Percentiles rank a stretch among this genome's conserved stretches.
Conservation (phyloP, 2,329 filamentous ascomycete species). For the Albophoma yamanashiensis region DNA sequence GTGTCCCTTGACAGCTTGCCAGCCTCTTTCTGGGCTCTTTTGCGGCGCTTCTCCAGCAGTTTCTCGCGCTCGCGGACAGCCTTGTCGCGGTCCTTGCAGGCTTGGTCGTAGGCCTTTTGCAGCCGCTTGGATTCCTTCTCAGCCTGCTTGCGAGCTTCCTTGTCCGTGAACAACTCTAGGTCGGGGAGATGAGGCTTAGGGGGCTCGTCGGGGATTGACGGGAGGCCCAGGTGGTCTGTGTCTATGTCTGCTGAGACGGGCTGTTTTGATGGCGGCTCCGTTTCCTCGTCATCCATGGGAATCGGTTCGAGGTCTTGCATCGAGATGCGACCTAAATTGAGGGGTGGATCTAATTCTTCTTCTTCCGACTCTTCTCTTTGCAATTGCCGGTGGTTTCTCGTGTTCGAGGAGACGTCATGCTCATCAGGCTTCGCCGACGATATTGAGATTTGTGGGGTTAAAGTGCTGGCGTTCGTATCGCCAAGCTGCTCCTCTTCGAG, state of each 20-base stretch:
- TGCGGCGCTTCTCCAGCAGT: constrained; percentile 41
- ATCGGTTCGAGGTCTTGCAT: constrained; percentile 27
- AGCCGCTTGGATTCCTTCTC: constrained; percentile 56
- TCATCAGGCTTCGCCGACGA: not conserved
- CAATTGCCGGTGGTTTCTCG: not conserved
- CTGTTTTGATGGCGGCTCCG: not conserved
- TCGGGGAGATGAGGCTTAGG: constrained; percentile 36
- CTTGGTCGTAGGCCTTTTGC: constrained; percentile 54
- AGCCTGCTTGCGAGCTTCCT: constrained; percentile 54
- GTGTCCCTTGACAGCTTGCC: constrained; percentile 29
- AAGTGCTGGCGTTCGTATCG: not conserved
- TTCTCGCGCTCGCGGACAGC: constrained; percentile 53
- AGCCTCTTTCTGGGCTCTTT: constrained; percentile 31
- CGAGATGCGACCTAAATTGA: constrained; percentile 10
- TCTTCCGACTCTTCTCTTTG: not conserved
- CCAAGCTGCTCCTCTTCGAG: not conserved
- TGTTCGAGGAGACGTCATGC: not conserved
- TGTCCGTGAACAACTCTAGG: constrained; percentile 47
- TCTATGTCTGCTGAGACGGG: not conserved
- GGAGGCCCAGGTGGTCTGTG: constrained; percentile 18
- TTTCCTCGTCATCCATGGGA: constrained; percentile 19
- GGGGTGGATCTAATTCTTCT: not conserved
- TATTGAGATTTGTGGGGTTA: not conserved
- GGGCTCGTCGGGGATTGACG: constrained; percentile 39
- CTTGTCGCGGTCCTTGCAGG: constrained; percentile 55